Evolutionary conservation across 768 basidiomycete species (phyloP).

Genomic region (Auricularia sp.): DNA sequence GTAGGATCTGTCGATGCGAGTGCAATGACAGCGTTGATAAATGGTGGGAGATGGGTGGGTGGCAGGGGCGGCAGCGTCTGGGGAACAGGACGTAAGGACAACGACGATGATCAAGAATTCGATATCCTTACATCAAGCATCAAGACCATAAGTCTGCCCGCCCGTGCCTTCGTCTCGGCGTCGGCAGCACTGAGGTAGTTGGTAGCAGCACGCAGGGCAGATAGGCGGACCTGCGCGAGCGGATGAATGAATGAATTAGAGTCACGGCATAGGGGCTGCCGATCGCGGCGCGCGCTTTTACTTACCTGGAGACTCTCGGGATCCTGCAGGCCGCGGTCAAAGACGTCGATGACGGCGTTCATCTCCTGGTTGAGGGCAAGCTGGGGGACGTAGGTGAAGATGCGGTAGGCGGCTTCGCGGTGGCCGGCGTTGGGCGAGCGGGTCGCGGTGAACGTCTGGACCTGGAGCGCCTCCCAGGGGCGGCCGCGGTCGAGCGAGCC

Average conservation of each 20-base stretch:
- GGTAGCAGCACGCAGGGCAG: conserved; percentile 59
- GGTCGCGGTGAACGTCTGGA: conserved; percentile 42
- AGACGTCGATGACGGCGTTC: conserved; percentile 54
- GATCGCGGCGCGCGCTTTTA: conserved; percentile 11
- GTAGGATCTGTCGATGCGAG: conserved; percentile 56
- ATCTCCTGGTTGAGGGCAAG: conserved; percentile 67
- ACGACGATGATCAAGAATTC: background rate
- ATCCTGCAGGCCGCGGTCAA: conserved; percentile 62
- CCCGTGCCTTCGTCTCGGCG: conserved; percentile 47
- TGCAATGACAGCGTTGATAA: conserved; percentile 60
- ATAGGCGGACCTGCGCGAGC: conserved; percentile 49
- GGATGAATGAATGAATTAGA: background rate
- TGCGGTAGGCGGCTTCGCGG: conserved; percentile 56
- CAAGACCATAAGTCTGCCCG: conserved; percentile 45
- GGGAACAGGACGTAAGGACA: background rate
- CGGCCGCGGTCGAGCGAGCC: conserved; percentile 64
- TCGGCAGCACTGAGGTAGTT: conserved; percentile 60
- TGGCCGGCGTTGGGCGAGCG: conserved; percentile 6
- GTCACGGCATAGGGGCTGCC: background rate
- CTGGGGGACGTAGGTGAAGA: conserved; percentile 40
- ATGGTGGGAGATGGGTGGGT: conserved; percentile 45
- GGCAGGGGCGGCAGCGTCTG: conserved; percentile 51
- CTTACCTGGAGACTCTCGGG: conserved; percentile 50
- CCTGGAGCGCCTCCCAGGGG: conserved; percentile 75
- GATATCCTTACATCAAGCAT: conserved; percentile 44